A percentile compares a stretch with the other conserved stretches of the same genome.
Conservation (phyloP, 495 filamentous ascomycete species). For the Terfezia boudieri region DNA sequence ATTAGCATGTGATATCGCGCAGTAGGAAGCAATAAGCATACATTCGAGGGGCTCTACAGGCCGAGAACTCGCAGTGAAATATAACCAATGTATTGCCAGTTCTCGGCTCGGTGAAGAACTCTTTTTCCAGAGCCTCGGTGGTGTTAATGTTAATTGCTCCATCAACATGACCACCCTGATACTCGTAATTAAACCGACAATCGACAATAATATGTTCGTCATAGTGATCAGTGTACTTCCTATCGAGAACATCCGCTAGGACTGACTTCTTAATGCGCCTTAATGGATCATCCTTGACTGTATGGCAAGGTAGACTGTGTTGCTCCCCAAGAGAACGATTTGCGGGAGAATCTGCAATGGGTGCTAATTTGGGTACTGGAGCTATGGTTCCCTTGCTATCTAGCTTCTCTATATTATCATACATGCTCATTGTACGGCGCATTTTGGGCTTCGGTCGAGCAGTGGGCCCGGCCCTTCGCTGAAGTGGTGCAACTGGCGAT, state of each 20-base stretch:
- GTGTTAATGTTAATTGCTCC: constrained; percentile 89
- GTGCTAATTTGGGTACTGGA: constrained; percentile 43
- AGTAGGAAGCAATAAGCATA: constrained; percentile 4
- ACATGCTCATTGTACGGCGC: constrained; percentile 88
- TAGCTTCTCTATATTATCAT: constrained; percentile 60
- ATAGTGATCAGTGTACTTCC: constrained; percentile 50
- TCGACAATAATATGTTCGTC: constrained; percentile 70
- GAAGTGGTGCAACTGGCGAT: constrained; percentile 46
- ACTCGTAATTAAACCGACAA: constrained; percentile 98
- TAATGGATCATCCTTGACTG: constrained; percentile 58
- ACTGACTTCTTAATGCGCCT: constrained; percentile 67
- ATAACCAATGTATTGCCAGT: constrained; percentile 56
- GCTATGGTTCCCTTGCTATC: constrained; percentile 24
- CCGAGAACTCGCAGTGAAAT: constrained; percentile 96
- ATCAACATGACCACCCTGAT: constrained; percentile 83
- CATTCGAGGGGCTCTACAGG: constrained; percentile 94
- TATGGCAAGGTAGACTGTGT: constrained; percentile 54
- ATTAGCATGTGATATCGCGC: not conserved
- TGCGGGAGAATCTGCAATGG: constrained; percentile 39
- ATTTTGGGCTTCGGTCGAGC: constrained; percentile 58
- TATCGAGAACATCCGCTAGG: constrained; percentile 66
- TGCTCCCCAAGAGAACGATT: constrained; percentile 17
- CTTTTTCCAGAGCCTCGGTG: constrained; percentile 58
- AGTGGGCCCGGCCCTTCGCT: constrained; percentile 39
- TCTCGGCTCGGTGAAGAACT: constrained; percentile 44